Base-by-base conservation (phyloP, 768 basidiomycete genomes). In the Boletus patriciae region DNA sequence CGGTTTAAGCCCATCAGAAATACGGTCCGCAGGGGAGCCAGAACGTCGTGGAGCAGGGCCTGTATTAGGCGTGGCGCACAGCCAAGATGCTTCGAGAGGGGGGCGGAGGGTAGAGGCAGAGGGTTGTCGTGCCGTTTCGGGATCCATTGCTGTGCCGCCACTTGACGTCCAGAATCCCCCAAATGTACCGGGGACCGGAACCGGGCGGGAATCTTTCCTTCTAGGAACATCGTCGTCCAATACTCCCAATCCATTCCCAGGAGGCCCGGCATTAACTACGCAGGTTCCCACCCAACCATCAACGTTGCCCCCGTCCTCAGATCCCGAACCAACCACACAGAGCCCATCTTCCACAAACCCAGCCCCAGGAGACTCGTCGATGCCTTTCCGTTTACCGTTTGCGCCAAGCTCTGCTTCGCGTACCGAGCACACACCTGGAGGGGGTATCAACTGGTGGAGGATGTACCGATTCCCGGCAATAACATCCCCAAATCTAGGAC, bases 401-500 rank as follows among this genome's bases (percentile, higher is more conserved):
- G 54, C 61, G 4, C 50, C 68, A 13, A 70, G 69, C 37, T 71
- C 74, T 29, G 60, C 72, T 45, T 65, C 71, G 16, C 70, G 72
- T 18, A 71, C 72, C 4, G 76, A 77, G 61, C 76, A 68, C 47
- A 69, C 72, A 18, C 73, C 75, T 18, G 75, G 76, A 38, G 73
- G 73, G 29, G 77, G 79, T 18, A 77, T 92, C 55, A 92, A 92
- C 66, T 88, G 89, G 83, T 92, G 90, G 90, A 77, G 90, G 53
- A 71, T 90, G 63, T 90, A 90, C 66, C 82, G 89, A n/a, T 92
- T 91, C 75, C 87, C 87, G 9, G 78, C 88, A 38, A 86, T 90
- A 61, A 61, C 73, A 15, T 75, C 80, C n/a, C 70, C 77, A 9
- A 62, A 66, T 52, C 57, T 53, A 44, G 63, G 55, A 52, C 62